Evolutionary conservation across 805 yeast genomes (phyloP).

Genomic region (Cyberlindnera japonica): DNA sequence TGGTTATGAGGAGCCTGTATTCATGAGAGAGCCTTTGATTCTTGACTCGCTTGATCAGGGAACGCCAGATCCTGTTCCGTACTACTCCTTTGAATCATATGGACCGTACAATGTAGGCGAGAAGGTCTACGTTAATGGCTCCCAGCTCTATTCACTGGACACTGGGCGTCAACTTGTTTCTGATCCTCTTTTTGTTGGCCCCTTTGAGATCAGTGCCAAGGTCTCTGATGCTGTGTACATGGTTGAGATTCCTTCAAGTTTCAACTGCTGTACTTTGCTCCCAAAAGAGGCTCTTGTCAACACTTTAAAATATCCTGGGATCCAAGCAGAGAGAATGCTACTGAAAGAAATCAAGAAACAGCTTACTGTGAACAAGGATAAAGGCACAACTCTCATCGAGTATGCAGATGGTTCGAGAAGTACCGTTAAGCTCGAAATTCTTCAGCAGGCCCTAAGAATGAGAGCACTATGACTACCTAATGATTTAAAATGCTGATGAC

Average conservation of each 20-base stretch:
- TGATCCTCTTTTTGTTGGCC: conserved; percentile 3
- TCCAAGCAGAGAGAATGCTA: conserved; percentile 2
- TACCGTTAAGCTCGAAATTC: conserved; percentile 7
- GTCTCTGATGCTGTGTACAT: conserved; percentile 3
- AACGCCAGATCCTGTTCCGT: neutral
- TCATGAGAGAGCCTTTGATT: neutral
- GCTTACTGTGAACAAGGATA: neutral
- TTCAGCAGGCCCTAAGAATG: conserved; percentile 2
- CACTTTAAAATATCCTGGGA: neutral
- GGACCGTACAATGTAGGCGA: conserved; percentile 3
- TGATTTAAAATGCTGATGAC: neutral
- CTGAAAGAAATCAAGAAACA: conserved; percentile 4
- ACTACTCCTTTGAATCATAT: neutral
- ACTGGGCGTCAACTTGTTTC: conserved; percentile 1
- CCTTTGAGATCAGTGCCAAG: conserved; percentile 5
- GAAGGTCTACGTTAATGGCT: conserved; percentile 5
- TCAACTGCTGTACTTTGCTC: conserved; percentile 5
- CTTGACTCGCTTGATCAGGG: neutral
- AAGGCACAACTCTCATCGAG: conserved; percentile 5
- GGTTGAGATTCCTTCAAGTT: conserved; percentile 8
- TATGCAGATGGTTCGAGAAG: conserved; percentile 6
- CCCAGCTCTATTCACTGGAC: conserved; percentile 2
- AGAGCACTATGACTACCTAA: neutral
- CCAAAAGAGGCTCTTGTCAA: conserved; percentile 3
- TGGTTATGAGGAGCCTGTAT: neutral